These are phyloP conservation scores for Scheffersomyces segobiensis DNA, from an alignment of 1,139 yeast genomes.

Conservation along the genomic window DNA sequence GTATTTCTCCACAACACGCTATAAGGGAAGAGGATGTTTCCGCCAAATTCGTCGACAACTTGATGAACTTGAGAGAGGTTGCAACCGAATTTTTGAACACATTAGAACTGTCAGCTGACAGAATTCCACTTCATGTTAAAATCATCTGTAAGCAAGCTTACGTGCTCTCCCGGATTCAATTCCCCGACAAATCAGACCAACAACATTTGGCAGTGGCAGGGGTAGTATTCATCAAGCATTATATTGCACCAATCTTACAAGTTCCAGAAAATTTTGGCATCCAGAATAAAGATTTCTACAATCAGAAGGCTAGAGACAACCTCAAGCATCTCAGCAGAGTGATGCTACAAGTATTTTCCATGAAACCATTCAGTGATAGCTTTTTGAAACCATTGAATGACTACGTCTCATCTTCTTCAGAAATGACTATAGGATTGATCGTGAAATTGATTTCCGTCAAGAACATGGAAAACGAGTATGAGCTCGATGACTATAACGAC, in stretches of 20 bases:
- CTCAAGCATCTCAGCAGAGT: slow-evolving; percentile 60
- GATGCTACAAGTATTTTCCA: slow-evolving; percentile 62
- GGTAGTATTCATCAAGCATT: slow-evolving; percentile 62
- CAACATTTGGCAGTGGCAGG: slow-evolving; percentile 70
- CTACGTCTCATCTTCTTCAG: slow-evolving; percentile 55
- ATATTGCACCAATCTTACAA: slow-evolving; percentile 63
- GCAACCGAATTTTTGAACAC: slow-evolving; percentile 58
- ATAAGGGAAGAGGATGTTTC: slow-evolving; percentile 78
- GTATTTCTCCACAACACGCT: slow-evolving; percentile 62
- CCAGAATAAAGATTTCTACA: slow-evolving; percentile 26
- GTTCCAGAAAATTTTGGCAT: slow-evolving; percentile 68
- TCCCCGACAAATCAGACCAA: slow-evolving; percentile 53
- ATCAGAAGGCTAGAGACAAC: slow-evolving; percentile 47
- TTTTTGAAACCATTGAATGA: slow-evolving; percentile 82
- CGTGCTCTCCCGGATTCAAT: slow-evolving; percentile 36
- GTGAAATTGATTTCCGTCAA: slow-evolving; percentile 53
- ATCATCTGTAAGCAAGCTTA: slow-evolving; percentile 39
- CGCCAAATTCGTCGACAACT: slow-evolving; percentile 64
- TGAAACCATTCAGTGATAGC: slow-evolving; percentile 70
- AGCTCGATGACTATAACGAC: slow-evolving; percentile 69
- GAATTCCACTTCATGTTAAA: slow-evolving; percentile 64
- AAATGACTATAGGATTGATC: slow-evolving; percentile 46
- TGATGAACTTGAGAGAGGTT: slow-evolving; percentile 73
- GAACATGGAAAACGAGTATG: slow-evolving; percentile 61
- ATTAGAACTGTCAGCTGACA: slow-evolving; percentile 35